Base-by-base conservation (phyloP, 129 eudicot genomes). In the Sambucus nigra region DNA sequence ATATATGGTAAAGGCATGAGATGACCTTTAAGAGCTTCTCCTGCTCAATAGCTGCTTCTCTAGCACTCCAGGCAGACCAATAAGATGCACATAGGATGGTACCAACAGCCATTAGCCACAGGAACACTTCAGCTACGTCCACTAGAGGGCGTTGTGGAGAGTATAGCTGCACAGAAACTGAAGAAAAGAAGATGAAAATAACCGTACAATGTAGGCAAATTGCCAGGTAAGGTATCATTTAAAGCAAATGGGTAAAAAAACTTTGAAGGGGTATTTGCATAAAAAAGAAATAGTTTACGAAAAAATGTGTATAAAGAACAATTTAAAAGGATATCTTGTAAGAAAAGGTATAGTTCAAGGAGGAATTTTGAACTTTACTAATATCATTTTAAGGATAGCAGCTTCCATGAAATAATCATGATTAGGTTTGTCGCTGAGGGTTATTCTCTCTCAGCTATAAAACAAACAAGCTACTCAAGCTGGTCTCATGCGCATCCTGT, bases 61-160 rank as follows among this genome's bases (percentile, higher is more conserved):
- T 75, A 33, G 96, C 96, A 59, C 72, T 82, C 92, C 94, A 86
- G 5, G 99, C 96, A 55, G 99, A 92, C 99, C 99, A 92, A 73
- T 86, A 92, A 60, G 99, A 92, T 56, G 96, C 92, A 70, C 99
- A 92, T 69, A 92, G 72, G 32, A 86, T 92, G 54, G 96, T 92
- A 35, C 96, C 96, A 47, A 92, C 94, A 49, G 99, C 96, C 99
- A 92, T 92, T 32, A 92, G 87, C 99, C 99, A 92, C 47, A 92
- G 55, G 54, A 92, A 92, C 64, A 92, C 99, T 76, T 92, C 99
- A 7, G 99, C 99, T 20, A 92, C 96, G 47, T 92, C 99, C 53
- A 92, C 99, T 38, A 69, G 65, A 9, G 99, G 94, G 45, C 99
- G 94, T 51, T 63, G 70, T 22, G 99, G 99, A 32, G 99, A 92